Conservation (phyloP, 352 stramenopile species). For the Phytophthora colocasiae region DNA sequence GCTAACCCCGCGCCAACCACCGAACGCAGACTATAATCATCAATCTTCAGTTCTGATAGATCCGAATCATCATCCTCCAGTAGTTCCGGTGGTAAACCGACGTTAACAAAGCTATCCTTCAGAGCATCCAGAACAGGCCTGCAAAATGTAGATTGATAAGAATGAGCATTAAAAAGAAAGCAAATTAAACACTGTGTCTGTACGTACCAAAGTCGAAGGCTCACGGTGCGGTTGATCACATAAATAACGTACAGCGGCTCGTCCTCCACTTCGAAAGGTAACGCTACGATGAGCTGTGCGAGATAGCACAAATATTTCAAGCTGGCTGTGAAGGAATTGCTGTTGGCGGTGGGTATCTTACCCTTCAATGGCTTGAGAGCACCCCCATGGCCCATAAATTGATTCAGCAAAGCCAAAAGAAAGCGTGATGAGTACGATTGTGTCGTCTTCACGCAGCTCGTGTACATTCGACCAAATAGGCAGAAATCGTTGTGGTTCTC, state of each 20-base stretch:
- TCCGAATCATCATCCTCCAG: slow-evolving; percentile 60
- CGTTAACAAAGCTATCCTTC: slow-evolving; percentile 53
- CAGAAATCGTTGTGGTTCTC: slow-evolving; percentile 80
- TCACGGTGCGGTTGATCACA: slow-evolving; percentile 83
- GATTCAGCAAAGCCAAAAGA: slow-evolving; percentile 69
- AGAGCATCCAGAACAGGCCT: slow-evolving; percentile 67
- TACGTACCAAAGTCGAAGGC: slow-evolving; percentile 81
- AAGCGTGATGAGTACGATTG: slow-evolving; percentile 64
- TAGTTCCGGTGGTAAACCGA: slow-evolving; percentile 45
- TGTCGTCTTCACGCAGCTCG: slow-evolving; percentile 54
- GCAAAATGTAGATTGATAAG: slow-evolving; percentile 4
- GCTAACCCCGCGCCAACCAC: slow-evolving; percentile 15
- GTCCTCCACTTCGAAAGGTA: slow-evolving; percentile 85
- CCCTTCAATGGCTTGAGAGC: slow-evolving; percentile 42
- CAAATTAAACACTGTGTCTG: background rate
- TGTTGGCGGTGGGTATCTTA: slow-evolving; percentile 17
- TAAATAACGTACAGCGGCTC: slow-evolving; percentile 90
- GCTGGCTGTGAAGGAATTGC: slow-evolving; percentile 8
- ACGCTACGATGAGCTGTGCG: slow-evolving; percentile 63
- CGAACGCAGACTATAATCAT: slow-evolving; percentile 31
- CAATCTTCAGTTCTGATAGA: slow-evolving; percentile 49
- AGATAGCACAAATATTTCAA: slow-evolving; percentile 85
- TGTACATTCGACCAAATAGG: slow-evolving; percentile 78
- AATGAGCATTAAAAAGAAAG: slow-evolving; percentile 8
- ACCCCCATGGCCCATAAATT: slow-evolving; percentile 68